These are phyloP conservation scores for Tilletiopsis washingtonensis DNA, from an alignment of 1,284 basidiomycete genomes.

Conservation along the genomic window DNA sequence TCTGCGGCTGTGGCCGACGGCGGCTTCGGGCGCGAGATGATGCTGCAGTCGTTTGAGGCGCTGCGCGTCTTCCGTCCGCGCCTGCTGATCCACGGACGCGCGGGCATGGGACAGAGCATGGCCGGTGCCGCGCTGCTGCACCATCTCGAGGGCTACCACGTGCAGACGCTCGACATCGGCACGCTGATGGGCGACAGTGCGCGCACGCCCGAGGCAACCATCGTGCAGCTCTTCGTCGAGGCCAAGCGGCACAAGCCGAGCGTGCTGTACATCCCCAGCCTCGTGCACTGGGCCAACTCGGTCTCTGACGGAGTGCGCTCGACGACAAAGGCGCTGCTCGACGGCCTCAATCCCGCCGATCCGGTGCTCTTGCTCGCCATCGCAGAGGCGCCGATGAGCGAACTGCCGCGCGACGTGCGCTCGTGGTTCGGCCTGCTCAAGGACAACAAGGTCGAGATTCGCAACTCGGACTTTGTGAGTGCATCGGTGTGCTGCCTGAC, in stretches of 20 bases:
- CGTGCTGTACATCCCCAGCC: conserved; percentile 85
- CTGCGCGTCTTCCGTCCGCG: conserved; percentile 84
- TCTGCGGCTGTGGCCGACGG: conserved; percentile 18
- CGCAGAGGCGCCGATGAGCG: conserved; percentile 65
- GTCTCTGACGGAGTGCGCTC: conserved; percentile 75
- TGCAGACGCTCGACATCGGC: conserved; percentile 86
- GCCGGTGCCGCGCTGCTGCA: conserved; percentile 85
- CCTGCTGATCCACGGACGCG: conserved; percentile 70
- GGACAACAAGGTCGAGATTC: conserved; percentile 69
- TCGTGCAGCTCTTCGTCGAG: conserved; percentile 94
- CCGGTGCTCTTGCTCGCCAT: conserved; percentile 84
- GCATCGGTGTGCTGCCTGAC: too few species aligned
- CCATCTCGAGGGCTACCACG: conserved; percentile 88
- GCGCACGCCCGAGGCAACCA: conserved; percentile 77
- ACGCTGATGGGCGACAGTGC: conserved; percentile 82
- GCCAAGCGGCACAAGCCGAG: conserved; percentile 96
- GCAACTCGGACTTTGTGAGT: too few species aligned
- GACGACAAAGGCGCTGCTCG: conserved; percentile 81
- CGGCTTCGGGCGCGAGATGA: conserved; percentile 42
- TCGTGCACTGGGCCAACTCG: conserved; percentile 75
- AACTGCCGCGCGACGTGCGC: conserved; percentile 73
- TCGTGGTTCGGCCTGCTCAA: conserved; percentile 79
- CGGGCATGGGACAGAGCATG: conserved; percentile 83
- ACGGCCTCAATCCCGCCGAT: conserved; percentile 79
- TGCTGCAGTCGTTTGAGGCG: conserved; percentile 70